These are phyloP conservation scores for Akanthomyces muscarius DNA, from an alignment of 2,329 filamentous ascomycete genomes.

Conservation along the genomic window DNA sequence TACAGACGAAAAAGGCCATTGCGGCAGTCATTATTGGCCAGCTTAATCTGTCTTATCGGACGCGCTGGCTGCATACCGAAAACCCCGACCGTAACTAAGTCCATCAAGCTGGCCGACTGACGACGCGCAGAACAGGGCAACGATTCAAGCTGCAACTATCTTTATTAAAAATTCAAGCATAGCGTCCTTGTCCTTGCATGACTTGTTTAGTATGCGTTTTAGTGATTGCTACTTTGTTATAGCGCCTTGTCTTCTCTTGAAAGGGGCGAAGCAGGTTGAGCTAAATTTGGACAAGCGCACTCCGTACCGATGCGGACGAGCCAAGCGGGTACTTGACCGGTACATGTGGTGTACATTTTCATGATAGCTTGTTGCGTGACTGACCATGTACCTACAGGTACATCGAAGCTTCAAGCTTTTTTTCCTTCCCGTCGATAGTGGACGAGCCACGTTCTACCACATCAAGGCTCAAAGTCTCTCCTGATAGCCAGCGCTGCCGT, in stretches of 20 bases:
- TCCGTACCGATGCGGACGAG: background rate
- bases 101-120: background rate
- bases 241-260: background rate
- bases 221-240: background rate
- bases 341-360: background rate
- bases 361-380: background rate
- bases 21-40: no score
- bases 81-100: background rate
- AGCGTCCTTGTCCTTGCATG: background rate
- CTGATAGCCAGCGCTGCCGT: conserved; percentile 7
- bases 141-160: background rate
- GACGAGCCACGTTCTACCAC: conserved; percentile 12
- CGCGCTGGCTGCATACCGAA: background rate
- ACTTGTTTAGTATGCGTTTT: background rate
- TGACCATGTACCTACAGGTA: conserved; percentile 2
- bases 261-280: conserved; percentile 2
- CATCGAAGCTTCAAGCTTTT: background rate
- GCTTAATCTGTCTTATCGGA: no score
- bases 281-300: conserved; percentile 13
- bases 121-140: background rate
- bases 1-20: no score
- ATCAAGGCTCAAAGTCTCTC: background rate
- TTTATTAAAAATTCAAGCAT: no score
- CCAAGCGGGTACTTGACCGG: background rate
- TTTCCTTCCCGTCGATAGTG: conserved; percentile 1